Base-by-base conservation (phyloP, 2,329 filamentous ascomycete species). In the Chalara sp. region DNA sequence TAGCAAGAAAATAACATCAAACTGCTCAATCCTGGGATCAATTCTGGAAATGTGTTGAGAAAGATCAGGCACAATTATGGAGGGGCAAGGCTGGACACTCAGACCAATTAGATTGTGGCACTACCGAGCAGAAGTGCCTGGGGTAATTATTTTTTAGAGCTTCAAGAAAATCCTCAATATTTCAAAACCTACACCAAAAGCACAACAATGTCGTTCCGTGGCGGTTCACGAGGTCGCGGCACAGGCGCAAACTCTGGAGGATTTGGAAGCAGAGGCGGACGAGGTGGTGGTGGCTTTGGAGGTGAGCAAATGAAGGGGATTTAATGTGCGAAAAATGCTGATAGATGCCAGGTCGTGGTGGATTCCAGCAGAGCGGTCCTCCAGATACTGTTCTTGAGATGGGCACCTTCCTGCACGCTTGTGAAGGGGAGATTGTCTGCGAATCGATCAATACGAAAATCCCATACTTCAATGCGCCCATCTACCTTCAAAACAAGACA, bases 401-500 rank as follows among this genome's bases (percentile, higher is more conserved):
- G 86, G 93, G 93, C 70, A 82, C 81, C 59, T 95, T 97, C 72
- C 73, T 96, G 68, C 93, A 99, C 75, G 84, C 90, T 53, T 92
- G 88, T 74, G 93, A 99, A 73, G 92, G 92, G 69, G 93, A 99
- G 73, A 93, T 99, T 80, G 86, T 99, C 62, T 96, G 92, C 86
- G 85, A 90, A 72, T 95, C 88, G 61, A 86, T 87, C 72, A 97
- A 96, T 78, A 76, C 86, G 63, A 97, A 97, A 75, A 86, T 99
- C 58, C 93, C 93, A 56, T 95, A 95, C 76, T 99, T 99, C 85
- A 97, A 96, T 77, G 93, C 93, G 55, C 90, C 90, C 61, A 95
- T 99, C 71, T 99, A 93, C 76, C 86, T 97, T 65, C 92, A 97
- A 80, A 99, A 97, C 79, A 99, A 97, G 86, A 92, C 87, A 44